Percentiles rank a stretch among this genome's conserved stretches.
Evolutionary conservation across 1,284 basidiomycete genomes (phyloP).

Genomic region (Trichosporon coremiiforme): DNA sequence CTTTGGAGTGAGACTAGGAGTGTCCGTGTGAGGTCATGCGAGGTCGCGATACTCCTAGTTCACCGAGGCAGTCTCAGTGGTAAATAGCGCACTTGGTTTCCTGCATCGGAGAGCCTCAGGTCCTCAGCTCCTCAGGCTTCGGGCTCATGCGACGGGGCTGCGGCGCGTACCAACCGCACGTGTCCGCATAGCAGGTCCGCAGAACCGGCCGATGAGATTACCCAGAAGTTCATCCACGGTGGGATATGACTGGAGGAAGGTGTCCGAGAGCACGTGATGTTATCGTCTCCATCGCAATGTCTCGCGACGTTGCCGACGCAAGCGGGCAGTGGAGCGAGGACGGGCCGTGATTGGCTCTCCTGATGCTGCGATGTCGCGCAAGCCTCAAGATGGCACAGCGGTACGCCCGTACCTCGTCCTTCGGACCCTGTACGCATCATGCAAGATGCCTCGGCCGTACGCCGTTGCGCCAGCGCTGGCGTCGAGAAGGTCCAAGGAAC

Average conservation of each 20-base stretch:
- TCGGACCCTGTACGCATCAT: conserved; percentile 5
- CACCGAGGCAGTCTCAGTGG: neutral
- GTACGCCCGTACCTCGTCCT: neutral
- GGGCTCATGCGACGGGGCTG: conserved; percentile 1
- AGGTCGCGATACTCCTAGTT: neutral
- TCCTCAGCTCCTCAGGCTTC: neutral
- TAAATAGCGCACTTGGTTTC: neutral
- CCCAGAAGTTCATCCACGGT: neutral
- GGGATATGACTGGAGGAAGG: neutral
- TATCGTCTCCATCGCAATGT: neutral
- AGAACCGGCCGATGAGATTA: neutral
- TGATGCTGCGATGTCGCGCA: neutral
- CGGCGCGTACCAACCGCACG: neutral
- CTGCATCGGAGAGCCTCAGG: neutral
- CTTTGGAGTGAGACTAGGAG: neutral
- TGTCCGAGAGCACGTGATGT: neutral
- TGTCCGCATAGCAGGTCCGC: neutral
- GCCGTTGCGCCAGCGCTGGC: neutral
- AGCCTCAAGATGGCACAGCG: neutral
- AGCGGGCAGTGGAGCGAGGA: conserved; percentile 9
- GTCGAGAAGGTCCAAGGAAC: neutral
- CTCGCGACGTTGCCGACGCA: conserved; percentile 9
- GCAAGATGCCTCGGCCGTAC: neutral
- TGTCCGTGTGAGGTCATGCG: neutral
- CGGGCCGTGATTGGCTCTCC: neutral